Percentiles rank a stretch among this genome's conserved stretches.
These are phyloP conservation scores for Cardiospermum halicacabum DNA, from an alignment of 345 rosid genomes.

Conservation along the genomic window DNA sequence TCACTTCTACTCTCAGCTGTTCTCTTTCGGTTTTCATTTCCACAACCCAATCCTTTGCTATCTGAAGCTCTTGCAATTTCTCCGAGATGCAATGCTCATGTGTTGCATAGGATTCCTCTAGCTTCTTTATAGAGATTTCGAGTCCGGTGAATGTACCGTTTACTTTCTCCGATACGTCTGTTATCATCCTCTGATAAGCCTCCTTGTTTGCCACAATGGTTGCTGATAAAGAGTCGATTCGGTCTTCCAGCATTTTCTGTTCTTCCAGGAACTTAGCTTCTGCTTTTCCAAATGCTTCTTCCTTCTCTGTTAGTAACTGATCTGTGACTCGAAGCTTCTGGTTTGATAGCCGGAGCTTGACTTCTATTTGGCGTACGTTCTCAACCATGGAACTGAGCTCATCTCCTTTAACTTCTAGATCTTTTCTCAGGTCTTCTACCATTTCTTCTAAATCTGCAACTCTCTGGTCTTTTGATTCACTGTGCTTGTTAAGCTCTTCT, in stretches of 20 bases:
- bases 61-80: constrained; percentile 36
- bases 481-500: constrained; percentile 23
- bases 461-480: constrained; percentile 33
- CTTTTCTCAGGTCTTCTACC: constrained; percentile 59
- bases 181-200: constrained; percentile 41
- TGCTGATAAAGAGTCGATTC: constrained; percentile 27
- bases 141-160: constrained; percentile 30
- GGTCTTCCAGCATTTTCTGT: constrained; percentile 55
- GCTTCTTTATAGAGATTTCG: constrained; percentile 33
- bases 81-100: constrained; percentile 35
- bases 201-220: constrained; percentile 32
- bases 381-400: constrained; percentile 51
- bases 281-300: constrained; percentile 53
- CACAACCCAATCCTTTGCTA: constrained; percentile 40
- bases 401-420: constrained; percentile 75
- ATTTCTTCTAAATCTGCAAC: constrained; percentile 50
- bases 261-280: constrained; percentile 65
- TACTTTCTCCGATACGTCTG: constrained; percentile 37
- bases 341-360: constrained; percentile 81
- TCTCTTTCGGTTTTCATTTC: constrained; percentile 36
- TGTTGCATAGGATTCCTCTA: constrained; percentile 34
- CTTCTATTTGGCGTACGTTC: constrained; percentile 58
- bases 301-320: constrained; percentile 69
- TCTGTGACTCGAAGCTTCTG: constrained; percentile 92
- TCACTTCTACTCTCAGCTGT: constrained; percentile 30